These are phyloP conservation scores for Boletus speciosus DNA, from an alignment of 768 basidiomycete species.

Conservation along the genomic window DNA sequence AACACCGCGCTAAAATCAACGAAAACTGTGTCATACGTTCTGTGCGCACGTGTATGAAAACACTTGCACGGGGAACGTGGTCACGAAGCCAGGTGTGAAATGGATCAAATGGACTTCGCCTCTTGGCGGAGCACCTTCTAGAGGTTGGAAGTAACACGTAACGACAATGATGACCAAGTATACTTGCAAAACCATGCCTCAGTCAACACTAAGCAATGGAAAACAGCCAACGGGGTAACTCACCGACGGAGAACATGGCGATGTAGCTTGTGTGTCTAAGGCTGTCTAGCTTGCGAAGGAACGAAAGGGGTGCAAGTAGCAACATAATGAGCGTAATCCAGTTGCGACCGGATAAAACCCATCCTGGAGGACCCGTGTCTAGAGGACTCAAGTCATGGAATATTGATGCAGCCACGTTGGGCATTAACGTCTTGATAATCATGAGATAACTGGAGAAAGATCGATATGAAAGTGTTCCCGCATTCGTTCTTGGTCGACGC, in stretches of 20 bases:
- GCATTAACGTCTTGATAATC: constrained; percentile 91
- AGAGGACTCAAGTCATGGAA: constrained; percentile 74
- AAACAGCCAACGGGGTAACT: constrained; percentile 30
- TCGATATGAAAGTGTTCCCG: not conserved
- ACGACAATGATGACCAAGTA: constrained; percentile 81
- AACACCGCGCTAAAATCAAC: not conserved
- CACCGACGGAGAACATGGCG: constrained; percentile 85
- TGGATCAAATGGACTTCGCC: constrained; percentile 72
- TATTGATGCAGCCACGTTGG: constrained; percentile 80
- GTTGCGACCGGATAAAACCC: constrained; percentile 71
- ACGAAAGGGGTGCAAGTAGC: constrained; percentile 75
- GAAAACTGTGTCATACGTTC: constrained; percentile 55
- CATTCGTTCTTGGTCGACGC: constrained; percentile 13
- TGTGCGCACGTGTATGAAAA: constrained; percentile 92
- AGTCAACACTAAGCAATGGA: not conserved
- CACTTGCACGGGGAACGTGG: constrained; percentile 90
- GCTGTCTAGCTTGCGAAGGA: constrained; percentile 79
- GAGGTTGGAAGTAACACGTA: constrained; percentile 71
- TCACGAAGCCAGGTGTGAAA: constrained; percentile 73
- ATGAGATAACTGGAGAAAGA: constrained; percentile 65
- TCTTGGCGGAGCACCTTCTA: constrained; percentile 55
- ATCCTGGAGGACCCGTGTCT: constrained; percentile 62
- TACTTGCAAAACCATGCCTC: constrained; percentile 37
- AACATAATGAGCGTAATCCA: constrained; percentile 84
- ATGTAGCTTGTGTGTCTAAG: constrained; percentile 89